phyloP scores from a whole-genome alignment of 805 yeast genomes.

The Phaffomyces thermotolerans region DNA sequence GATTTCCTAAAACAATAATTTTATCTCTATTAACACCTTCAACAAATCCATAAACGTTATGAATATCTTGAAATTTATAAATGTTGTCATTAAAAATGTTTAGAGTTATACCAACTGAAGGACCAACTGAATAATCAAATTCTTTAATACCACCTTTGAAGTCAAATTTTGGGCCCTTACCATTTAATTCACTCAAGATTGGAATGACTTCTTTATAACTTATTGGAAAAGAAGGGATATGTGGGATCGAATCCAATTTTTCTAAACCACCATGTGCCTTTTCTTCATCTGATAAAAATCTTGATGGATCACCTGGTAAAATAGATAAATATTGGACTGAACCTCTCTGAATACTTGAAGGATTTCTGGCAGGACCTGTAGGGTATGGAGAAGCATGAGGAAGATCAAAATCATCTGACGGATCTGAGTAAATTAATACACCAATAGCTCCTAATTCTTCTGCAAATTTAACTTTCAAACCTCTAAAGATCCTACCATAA shows the following conservation, averaged over 20 bases:
- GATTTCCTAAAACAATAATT: constrained; percentile 63
- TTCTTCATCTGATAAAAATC: constrained; percentile 38
- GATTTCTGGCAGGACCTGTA: constrained; percentile 70
- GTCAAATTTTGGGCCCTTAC: constrained; percentile 45
- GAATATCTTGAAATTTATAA: constrained; percentile 52
- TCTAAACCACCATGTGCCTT: constrained; percentile 50
- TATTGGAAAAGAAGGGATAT: constrained; percentile 66
- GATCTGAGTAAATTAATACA: constrained; percentile 62
- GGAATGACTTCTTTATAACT: constrained; percentile 58
- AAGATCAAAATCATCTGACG: constrained; percentile 51
- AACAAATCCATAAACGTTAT: constrained; percentile 55
- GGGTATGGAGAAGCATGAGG: constrained; percentile 65
- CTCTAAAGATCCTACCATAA: constrained; percentile 63
- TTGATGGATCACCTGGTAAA: constrained; percentile 71
- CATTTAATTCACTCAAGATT: constrained; percentile 50
- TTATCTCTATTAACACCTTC: constrained; percentile 48
- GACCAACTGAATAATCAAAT: constrained; percentile 47
- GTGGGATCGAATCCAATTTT: constrained; percentile 45
- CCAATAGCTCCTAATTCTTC: constrained; percentile 65
- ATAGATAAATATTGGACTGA: constrained; percentile 56
- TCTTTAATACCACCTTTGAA: constrained; percentile 41
- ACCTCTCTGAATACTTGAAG: constrained; percentile 71
- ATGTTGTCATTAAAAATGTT: constrained; percentile 56
- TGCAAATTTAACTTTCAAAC: constrained; percentile 70
- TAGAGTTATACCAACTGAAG: constrained; percentile 34